These are phyloP conservation scores for Ceratocystis ficicola DNA, from an alignment of 2,329 filamentous ascomycete genomes.

Conservation along the genomic window DNA sequence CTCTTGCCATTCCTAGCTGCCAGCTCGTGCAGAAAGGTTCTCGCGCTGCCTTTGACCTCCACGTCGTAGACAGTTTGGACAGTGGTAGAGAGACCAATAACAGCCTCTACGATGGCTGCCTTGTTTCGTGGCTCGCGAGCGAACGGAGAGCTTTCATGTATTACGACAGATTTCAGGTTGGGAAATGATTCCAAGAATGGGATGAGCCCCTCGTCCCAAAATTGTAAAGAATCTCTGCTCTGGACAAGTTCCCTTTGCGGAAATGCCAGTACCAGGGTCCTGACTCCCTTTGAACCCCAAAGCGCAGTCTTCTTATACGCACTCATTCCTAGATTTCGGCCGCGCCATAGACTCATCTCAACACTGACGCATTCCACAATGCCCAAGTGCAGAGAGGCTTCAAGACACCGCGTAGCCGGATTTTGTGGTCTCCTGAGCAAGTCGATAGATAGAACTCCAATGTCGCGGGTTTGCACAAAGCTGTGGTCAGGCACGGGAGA, in stretches of 20 bases:
- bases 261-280: neutral
- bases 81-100: neutral
- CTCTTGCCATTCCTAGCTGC: neutral
- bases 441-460: neutral
- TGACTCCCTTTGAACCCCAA: constrained; percentile 2
- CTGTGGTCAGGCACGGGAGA: neutral
- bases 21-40: neutral
- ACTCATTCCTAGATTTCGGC: neutral
- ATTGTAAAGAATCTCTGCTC: too few species aligned
- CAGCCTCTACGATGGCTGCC: neutral
- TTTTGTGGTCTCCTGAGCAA: neutral
- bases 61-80: constrained; percentile 10
- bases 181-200: constrained; percentile 24
- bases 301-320: neutral
- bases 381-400: neutral
- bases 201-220: constrained; percentile 18
- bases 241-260: neutral
- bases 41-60: neutral
- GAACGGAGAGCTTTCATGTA: constrained; percentile 20
- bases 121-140: neutral
- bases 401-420: neutral
- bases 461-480: neutral
- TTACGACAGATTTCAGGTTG: constrained; percentile 23
- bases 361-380: neutral
- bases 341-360: neutral